Evolutionary conservation across 371 early-diverging fungal genomes (phyloP).

Genomic region (Saksenaea vasiformis): DNA sequence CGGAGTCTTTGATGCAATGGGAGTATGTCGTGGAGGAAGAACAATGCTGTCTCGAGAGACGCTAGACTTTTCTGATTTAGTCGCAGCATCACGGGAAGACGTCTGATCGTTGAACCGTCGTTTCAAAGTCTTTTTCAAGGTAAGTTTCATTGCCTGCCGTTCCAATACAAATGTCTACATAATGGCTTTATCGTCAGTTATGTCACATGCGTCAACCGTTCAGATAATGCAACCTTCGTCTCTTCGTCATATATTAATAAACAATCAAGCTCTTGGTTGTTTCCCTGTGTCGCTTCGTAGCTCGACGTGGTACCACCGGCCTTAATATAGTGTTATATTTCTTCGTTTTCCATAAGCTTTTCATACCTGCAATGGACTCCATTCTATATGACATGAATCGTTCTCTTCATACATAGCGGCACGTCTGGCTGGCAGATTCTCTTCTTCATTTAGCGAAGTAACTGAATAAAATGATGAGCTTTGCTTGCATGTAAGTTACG

Average conservation of each 20-base stretch:
- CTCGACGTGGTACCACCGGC: background rate
- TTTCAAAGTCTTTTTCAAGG: background rate
- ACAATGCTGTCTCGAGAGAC: background rate
- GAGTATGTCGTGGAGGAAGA: background rate
- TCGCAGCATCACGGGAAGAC: background rate
- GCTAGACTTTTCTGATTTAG: background rate
- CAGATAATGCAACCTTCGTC: background rate
- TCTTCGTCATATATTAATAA: background rate
- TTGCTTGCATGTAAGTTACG: background rate
- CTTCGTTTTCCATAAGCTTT: background rate
- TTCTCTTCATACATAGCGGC: background rate
- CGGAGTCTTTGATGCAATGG: background rate
- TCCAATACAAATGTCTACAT: background rate
- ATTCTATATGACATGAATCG: background rate
- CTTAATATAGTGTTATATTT: background rate
- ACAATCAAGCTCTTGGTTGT: background rate
- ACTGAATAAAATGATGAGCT: background rate
- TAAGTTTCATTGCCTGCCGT: background rate
- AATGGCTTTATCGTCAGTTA: background rate
- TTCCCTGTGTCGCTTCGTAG: background rate
- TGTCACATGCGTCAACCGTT: background rate
- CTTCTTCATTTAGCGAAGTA: background rate
- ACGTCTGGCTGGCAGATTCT: background rate
- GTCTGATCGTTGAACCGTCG: background rate
- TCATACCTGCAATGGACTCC: background rate